phyloP scores from a whole-genome alignment of 768 basidiomycete species.

The Termitomyces sp. region DNA sequence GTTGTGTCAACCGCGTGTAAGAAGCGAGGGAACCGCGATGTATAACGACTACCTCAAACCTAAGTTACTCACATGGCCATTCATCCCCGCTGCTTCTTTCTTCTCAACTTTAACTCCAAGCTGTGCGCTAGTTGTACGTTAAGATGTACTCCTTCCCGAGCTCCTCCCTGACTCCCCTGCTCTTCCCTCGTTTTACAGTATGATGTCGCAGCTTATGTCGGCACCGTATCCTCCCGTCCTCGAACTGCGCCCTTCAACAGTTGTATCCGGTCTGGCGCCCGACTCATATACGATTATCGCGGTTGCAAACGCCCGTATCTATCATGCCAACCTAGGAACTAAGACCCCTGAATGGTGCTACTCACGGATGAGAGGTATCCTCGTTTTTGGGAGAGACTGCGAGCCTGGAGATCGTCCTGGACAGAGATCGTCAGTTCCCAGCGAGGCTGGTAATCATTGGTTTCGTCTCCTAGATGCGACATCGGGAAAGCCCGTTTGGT shows the following conservation, averaged over 20 bases:
- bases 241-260: slow-evolving; percentile 9
- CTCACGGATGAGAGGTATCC: slow-evolving; percentile 56
- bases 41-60: slow-evolving; percentile 10
- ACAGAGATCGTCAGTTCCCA: slow-evolving; percentile 11
- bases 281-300: slow-evolving; percentile 45
- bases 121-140: slow-evolving; percentile 12
- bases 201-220: slow-evolving; percentile 17
- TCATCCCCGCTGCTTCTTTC: slow-evolving; percentile 15
- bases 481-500: slow-evolving; percentile 62
- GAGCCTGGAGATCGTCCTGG: slow-evolving; percentile 29
- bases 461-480: slow-evolving; percentile 61
- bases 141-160: slow-evolving; percentile 3
- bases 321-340: slow-evolving; percentile 54
- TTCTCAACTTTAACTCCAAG: slow-evolving; percentile 10
- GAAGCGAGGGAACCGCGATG: slow-evolving; percentile 19
- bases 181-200: slow-evolving; percentile 10
- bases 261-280: slow-evolving; percentile 16
- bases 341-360: slow-evolving; percentile 53
- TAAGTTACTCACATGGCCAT: slow-evolving; percentile 9
- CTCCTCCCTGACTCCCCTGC: slow-evolving; percentile 1
- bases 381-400: slow-evolving; percentile 50
- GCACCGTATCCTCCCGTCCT: slow-evolving; percentile 11
- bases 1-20: slow-evolving; percentile 14
- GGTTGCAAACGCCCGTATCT: slow-evolving; percentile 54
- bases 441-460: slow-evolving; percentile 44